Evolutionary conservation across 2,329 filamentous ascomycete genomes (phyloP).

Genomic region (Colletotrichum gloeosporioides): DNA sequence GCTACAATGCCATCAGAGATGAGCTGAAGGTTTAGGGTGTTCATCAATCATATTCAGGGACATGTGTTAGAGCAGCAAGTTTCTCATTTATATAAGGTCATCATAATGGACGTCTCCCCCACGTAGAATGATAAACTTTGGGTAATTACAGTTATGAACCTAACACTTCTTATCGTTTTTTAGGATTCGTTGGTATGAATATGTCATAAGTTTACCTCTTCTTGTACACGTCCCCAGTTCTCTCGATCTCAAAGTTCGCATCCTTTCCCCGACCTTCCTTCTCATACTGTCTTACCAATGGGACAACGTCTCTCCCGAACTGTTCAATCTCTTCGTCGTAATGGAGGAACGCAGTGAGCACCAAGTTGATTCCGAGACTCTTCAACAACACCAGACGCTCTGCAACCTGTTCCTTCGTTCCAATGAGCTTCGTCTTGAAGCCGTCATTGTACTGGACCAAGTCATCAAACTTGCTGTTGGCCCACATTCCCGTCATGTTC

Average conservation of each 20-base stretch:
- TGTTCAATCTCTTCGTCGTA: conserved; percentile 57
- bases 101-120: background rate
- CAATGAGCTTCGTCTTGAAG: conserved; percentile 60
- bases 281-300: conserved; percentile 52
- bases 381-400: conserved; percentile 54
- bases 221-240: conserved; percentile 53
- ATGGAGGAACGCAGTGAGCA: conserved; percentile 54
- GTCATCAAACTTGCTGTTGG: conserved; percentile 55
- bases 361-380: conserved; percentile 46
- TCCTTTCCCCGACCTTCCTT: conserved; percentile 52
- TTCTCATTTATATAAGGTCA: background rate
- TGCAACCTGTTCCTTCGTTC: conserved; percentile 55
- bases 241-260: conserved; percentile 47
- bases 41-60: background rate
- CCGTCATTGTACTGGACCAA: conserved; percentile 61
- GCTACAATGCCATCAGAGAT: conserved; percentile 37
- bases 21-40: conserved; percentile 31
- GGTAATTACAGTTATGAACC: background rate
- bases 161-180: no score
- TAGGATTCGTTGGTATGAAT: no score
- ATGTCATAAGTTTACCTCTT: background rate
- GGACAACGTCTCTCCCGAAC: conserved; percentile 51
- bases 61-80: fast-evolving
- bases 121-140: background rate
- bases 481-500: conserved; percentile 59